Conservation (phyloP, 2,329 filamentous ascomycete genomes). For the Leptographium lundbergii region DNA sequence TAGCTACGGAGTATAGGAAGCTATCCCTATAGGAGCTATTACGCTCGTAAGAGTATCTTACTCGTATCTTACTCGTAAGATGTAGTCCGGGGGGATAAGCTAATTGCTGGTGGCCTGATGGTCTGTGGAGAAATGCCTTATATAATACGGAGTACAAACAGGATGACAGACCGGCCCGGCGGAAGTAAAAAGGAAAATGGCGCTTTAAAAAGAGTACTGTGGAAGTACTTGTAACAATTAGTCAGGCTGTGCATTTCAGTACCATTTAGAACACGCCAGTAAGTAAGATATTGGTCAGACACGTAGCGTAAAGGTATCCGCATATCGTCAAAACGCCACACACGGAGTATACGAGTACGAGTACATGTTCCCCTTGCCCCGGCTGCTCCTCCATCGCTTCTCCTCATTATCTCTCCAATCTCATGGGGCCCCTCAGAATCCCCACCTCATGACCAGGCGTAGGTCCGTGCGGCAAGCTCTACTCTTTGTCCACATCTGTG, state of each 20-base stretch:
- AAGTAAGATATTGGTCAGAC: too few species aligned
- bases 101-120: too few species aligned
- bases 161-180: neutral
- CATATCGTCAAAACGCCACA: neutral
- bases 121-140: too few species aligned
- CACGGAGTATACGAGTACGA: too few species aligned
- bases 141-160: too few species aligned
- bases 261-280: neutral
- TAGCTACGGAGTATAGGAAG: too few species aligned
- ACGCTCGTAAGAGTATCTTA: neutral
- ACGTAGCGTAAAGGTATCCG: neutral
- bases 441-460: neutral
- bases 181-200: neutral
- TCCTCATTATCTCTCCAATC: neutral
- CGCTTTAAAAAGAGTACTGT: too few species aligned
- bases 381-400: neutral
- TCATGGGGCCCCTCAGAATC: neutral
- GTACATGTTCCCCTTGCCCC: neutral
- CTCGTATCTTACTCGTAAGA: too few species aligned
- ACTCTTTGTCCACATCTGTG: neutral
- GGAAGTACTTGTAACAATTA: too few species aligned
- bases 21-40: too few species aligned
- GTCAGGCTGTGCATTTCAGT: neutral
- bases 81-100: too few species aligned
- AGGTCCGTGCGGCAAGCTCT: neutral